Percentiles rank a stretch among this genome's conserved stretches.
These are phyloP conservation scores for Pecoramyces ruminantium DNA, from an alignment of 192 early-diverging fungal genomes.

Conservation along the genomic window DNA sequence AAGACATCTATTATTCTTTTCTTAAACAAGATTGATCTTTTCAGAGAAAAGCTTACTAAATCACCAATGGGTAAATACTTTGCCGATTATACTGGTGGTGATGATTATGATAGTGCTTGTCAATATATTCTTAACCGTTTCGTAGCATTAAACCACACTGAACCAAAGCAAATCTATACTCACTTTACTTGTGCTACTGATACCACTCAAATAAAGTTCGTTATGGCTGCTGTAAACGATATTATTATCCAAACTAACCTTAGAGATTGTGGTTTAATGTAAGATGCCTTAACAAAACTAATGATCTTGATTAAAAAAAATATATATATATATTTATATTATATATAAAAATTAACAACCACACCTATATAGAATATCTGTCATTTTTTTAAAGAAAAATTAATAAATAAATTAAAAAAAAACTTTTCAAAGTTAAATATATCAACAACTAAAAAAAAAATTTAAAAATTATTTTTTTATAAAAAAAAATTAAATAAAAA, in stretches of 20 bases:
- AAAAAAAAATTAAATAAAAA: background rate
- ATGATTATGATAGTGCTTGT: slow-evolving; percentile 55
- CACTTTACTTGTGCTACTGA: slow-evolving; percentile 81
- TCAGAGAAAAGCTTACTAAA: slow-evolving; percentile 70
- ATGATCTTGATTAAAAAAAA: too few species aligned
- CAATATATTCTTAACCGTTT: slow-evolving; percentile 68
- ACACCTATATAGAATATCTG: background rate
- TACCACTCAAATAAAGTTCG: slow-evolving; percentile 71
- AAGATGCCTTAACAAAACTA: too few species aligned
- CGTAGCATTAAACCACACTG: slow-evolving; percentile 58
- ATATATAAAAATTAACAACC: background rate
- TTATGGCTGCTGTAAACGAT: slow-evolving; percentile 81
- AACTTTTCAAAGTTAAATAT: too few species aligned
- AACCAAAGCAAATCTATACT: slow-evolving; percentile 67
- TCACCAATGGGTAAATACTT: slow-evolving; percentile 79
- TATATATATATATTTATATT: too few species aligned
- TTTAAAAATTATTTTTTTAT: too few species aligned
- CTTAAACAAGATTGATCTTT: slow-evolving; percentile 96
- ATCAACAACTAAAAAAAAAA: too few species aligned
- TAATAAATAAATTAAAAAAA: background rate
- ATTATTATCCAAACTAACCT: slow-evolving; percentile 75
- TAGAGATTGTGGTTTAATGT: slow-evolving; percentile 59
- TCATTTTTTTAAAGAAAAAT: background rate
- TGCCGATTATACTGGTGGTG: slow-evolving; percentile 62
- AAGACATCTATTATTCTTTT: slow-evolving; percentile 97